Base-by-base conservation (phyloP, 1,139 yeast species). In the Geotrichum histeridarum region DNA sequence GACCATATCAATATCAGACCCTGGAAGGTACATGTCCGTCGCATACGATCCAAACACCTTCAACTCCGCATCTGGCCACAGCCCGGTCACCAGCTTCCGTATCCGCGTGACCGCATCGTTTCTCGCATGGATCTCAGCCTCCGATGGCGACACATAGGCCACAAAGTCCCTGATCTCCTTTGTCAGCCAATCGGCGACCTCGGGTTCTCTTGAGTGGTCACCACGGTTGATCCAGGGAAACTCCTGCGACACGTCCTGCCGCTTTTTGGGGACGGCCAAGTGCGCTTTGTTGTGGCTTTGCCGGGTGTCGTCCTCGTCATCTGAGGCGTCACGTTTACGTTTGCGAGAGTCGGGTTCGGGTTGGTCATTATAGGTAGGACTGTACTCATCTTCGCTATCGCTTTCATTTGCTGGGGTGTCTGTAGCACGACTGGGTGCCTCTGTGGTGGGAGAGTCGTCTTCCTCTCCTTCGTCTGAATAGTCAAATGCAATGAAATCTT, bases 1-100 rank as follows among this genome's bases (percentile, higher is more conserved):
- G 44, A 91, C 98, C 84, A 94, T 84, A 70, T 94, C 99, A 37
- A 94, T 90, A 74, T 94, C 99, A 0, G 97, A 89, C 0, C 96
- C 96, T 0, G 99, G 99, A 27, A 94, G 74, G 64, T 91, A 93
- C 59, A 94, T 73, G 67, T 91, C 97, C 0, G 99, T 91, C 0
- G 99, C 98, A 68, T 82, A 88, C 0, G 98, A 90, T 0, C 99
- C 99, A 74, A 94, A 93, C 14, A 91, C 96, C 62, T 84, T 86
- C 8, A 86, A 80, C 55, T 84, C 86, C 2, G 95, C 84, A 59
- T 82, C 88, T 0, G 83, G 82, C 98, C 99, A 93, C 54, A 85
- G 74, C 2, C 72, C 66, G 35, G 70, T 70, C 8, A 91, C 86
- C 11, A 81, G 76, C 2, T 68, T 64, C 57, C 85, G 82, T 42